Base-by-base conservation (phyloP, 768 basidiomycete species). In the Exsudoporus frostii region DNA sequence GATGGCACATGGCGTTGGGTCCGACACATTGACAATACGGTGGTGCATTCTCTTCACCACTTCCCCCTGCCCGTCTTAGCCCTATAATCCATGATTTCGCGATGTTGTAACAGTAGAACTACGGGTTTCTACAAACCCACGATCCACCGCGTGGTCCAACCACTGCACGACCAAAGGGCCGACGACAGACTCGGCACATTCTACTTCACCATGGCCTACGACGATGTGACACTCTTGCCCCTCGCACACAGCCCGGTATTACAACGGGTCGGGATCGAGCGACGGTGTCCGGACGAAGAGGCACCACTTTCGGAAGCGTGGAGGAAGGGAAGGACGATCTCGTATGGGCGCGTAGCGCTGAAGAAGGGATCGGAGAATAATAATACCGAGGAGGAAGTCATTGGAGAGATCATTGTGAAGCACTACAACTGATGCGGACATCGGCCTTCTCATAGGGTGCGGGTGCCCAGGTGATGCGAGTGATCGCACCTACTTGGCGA, bases 61-160 rank as follows among this genome's bases (percentile, higher is more conserved):
- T 17, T 15, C n/a, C 5, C 24, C 39, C 15, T 13, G 9, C 41
- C 24, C 40, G 22, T 10, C 24, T 10, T 41, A 9, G 15, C 34
- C 7, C 34, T 10, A 8, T 20, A 14, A n/a, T n/a, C n/a, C n/a
- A n/a, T n/a, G n/a, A 20, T 39, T 19, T 22, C 24, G 20, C 25
- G 15, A 27, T 14, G 33, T 25, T 17, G 13, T 48, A 6, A 52
- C 25, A 13, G 11, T 15, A 19, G 30, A 43, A 14, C 30, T 17
- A 27, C 27, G 84, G 84, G 75, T 82, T 84, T 71, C 59, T 84
- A 83, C 63, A 74, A 70, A 10, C 77, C 76, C 6, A 85, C 83
- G 1, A 79, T 84, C 49, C 83, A 85, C 60, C 79, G 83, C 24
- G 83, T 84, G 34, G 68, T 82, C n/a, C 79, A 79, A 61, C 84